These are phyloP conservation scores for Xylariaceae sp. DNA, from an alignment of 2,329 filamentous ascomycete species.

Conservation along the genomic window DNA sequence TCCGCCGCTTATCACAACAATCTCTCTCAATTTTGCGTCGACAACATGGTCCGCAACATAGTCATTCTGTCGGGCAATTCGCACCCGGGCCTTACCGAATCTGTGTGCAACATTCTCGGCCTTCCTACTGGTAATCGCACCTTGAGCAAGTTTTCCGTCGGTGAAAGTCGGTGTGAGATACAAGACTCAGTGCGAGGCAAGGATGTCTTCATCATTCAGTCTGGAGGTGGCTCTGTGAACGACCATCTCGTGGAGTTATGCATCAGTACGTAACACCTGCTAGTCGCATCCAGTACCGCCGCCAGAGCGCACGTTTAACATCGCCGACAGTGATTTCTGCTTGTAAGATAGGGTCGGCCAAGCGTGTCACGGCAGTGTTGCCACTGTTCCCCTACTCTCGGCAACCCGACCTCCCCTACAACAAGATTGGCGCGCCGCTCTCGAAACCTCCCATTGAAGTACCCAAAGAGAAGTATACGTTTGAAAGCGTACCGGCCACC, in stretches of 20 bases:
- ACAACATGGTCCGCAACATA: constrained; percentile 85
- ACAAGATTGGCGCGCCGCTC: constrained; percentile 87
- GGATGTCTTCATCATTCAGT: constrained; percentile 98
- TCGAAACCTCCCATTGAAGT: constrained; percentile 57
- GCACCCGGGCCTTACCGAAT: constrained; percentile 81
- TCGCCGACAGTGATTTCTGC: constrained; percentile 68
- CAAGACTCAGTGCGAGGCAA: constrained; percentile 95
- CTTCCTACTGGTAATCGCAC: constrained; percentile 81
- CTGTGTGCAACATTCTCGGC: constrained; percentile 82
- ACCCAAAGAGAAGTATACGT: constrained; percentile 66
- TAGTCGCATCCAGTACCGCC: not conserved
- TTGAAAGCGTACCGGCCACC: constrained; percentile 87
- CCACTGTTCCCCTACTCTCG: constrained; percentile 96
- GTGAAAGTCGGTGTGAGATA: constrained; percentile 93
- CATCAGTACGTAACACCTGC: constrained; percentile 52
- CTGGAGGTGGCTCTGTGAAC: constrained; percentile 87
- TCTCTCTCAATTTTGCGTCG: constrained; percentile 4
- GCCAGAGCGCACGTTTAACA: constrained; percentile 10
- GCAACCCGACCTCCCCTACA: constrained; percentile 94
- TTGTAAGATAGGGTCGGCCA: constrained; percentile 90
- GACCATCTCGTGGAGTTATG: constrained; percentile 95
- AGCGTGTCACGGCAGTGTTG: constrained; percentile 87
- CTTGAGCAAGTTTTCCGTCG: constrained; percentile 88
- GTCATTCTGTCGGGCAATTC: constrained; percentile 91
- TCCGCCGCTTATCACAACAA: not conserved